phyloP scores from a whole-genome alignment of 306 rosid species.

The Sechiopsis laciniata region DNA sequence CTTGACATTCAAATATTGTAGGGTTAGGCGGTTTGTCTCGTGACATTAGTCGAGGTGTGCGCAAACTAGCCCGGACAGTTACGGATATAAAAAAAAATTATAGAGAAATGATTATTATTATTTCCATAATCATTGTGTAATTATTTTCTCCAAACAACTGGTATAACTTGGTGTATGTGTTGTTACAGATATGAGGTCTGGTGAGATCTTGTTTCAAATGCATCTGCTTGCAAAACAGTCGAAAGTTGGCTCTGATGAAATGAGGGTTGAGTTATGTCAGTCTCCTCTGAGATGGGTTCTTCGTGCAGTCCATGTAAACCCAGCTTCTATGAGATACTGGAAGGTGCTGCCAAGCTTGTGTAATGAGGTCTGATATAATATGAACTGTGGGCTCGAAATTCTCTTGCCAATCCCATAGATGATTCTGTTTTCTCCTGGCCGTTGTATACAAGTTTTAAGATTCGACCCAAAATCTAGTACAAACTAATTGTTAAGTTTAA shows the following conservation, averaged over 20 bases:
- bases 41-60: too few species aligned
- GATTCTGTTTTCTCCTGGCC: background rate
- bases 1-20: too few species aligned
- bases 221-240: conserved; percentile 64
- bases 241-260: conserved; percentile 30
- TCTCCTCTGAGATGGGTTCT: conserved; percentile 71
- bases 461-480: background rate
- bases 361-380: conserved; percentile 30
- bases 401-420: background rate
- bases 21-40: too few species aligned
- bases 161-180: background rate
- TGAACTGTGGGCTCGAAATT: too few species aligned
- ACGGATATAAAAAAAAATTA: too few species aligned
- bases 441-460: background rate
- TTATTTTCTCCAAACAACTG: background rate
- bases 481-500: background rate
- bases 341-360: conserved; percentile 44
- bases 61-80: too few species aligned
- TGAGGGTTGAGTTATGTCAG: conserved; percentile 39
- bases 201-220: conserved; percentile 84
- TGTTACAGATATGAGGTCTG: conserved; percentile 60
- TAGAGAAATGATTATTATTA: too few species aligned
- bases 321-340: conserved; percentile 84
- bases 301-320: conserved; percentile 72
- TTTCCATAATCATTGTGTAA: too few species aligned